These are phyloP conservation scores for Monosporascus sp. DNA, from an alignment of 2,329 filamentous ascomycete genomes.

Conservation along the genomic window DNA sequence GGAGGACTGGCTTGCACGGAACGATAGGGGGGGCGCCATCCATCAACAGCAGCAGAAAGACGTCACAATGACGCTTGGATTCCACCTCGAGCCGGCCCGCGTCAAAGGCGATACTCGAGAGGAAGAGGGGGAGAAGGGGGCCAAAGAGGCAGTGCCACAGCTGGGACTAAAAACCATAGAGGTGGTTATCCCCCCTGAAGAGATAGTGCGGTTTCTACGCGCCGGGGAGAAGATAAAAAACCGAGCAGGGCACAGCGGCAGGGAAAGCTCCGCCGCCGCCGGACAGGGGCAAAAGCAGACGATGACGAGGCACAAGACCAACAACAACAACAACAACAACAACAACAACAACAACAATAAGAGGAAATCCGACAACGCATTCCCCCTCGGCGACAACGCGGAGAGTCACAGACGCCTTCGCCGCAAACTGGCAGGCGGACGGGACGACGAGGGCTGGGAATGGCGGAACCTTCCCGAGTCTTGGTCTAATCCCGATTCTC, in stretches of 20 bases:
- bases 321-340: not conserved
- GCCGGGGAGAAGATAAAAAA: conserved; percentile 29
- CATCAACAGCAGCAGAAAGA: conserved; percentile 33
- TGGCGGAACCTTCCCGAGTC: conserved; percentile 31
- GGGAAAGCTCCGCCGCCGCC: not conserved
- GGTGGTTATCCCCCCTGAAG: conserved; percentile 43
- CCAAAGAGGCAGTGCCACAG: not conserved
- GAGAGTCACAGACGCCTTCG: conserved; percentile 27
- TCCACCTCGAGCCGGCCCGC: conserved; percentile 34
- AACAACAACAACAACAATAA: conserved; percentile 8
- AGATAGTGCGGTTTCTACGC: conserved; percentile 41
- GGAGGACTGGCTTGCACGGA: conserved; percentile 45
- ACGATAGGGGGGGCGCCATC: conserved; percentile 28
- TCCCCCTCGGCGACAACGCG: conserved; percentile 19
- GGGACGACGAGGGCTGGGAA: conserved; percentile 47
- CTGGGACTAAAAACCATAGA: conserved; percentile 42
- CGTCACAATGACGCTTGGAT: conserved; percentile 45
- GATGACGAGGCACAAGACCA: too few relatives aligned
- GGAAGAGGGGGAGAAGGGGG: not conserved
- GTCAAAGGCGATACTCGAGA: conserved; percentile 5
- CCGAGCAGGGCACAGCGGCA: not conserved
- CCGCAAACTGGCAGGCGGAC: conserved; percentile 40
- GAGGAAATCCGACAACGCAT: conserved; percentile 15
- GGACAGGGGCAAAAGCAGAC: too few relatives aligned
- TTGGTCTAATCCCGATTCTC: too few relatives aligned